Conservation (phyloP, 768 basidiomycete genomes). For the Suillus cothurnatus region DNA sequence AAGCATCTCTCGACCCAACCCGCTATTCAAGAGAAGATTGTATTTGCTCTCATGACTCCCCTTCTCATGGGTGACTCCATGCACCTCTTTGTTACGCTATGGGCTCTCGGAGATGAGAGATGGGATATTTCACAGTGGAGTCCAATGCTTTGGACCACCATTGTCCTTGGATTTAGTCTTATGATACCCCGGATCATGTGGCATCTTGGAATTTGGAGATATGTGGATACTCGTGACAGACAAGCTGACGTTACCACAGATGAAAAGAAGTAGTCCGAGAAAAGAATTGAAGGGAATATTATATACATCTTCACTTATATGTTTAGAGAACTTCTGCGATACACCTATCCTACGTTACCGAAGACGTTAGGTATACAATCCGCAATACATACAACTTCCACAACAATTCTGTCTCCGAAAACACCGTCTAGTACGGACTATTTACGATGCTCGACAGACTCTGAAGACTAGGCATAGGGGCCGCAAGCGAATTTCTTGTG, state of each 20-base stretch:
- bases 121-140: constrained; percentile 67
- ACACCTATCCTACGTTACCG: constrained; percentile 10
- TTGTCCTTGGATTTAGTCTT: constrained; percentile 62
- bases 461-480: constrained; percentile 41
- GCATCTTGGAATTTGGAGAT: constrained; percentile 76
- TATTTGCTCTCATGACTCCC: constrained; percentile 62
- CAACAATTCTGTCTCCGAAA: constrained; percentile 9
- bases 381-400: constrained; percentile 14
- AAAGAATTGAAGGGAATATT: constrained; percentile 2
- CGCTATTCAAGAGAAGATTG: constrained; percentile 73
- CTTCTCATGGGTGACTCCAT: constrained; percentile 69
- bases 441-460: constrained; percentile 72
- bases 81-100: constrained; percentile 69
- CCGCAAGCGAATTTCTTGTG: constrained; percentile 69
- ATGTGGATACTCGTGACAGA: constrained; percentile 66
- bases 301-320: constrained; percentile 27
- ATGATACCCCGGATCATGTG: constrained; percentile 72
- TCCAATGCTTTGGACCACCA: constrained; percentile 69
- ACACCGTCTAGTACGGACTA: constrained; percentile 50
- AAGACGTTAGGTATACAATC: constrained; percentile 21
- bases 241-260: background rate
- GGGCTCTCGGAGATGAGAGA: constrained; percentile 72
- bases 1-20: constrained; percentile 59
- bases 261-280: background rate
- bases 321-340: constrained; percentile 9